Conservation (phyloP, 805 yeast species). For the Candida qinlingensis region DNA sequence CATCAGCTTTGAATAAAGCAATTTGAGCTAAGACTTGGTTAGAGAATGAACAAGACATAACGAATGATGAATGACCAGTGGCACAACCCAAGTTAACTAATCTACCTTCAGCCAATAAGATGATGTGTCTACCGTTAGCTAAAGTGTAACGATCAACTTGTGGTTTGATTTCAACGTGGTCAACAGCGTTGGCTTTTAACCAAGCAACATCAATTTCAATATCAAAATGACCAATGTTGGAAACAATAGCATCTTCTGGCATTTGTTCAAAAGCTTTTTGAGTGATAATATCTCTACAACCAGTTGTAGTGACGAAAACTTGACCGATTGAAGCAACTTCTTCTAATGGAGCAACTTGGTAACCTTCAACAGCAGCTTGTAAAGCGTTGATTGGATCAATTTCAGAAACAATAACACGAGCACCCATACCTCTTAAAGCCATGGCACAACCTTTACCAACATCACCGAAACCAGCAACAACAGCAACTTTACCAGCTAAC, state of each 20-base stretch:
- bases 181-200: slow-evolving; percentile 91
- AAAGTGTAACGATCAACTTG: slow-evolving; percentile 97
- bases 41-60: slow-evolving; percentile 99
- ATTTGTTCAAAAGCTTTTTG: slow-evolving; percentile 79
- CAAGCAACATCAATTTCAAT: slow-evolving; percentile 99
- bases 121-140: slow-evolving; percentile 85
- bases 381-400: slow-evolving; percentile 98
- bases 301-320: slow-evolving; percentile 98
- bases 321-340: slow-evolving; percentile 92
- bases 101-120: slow-evolving; percentile 98
- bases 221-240: slow-evolving; percentile 99
- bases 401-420: slow-evolving; percentile 95
- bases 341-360: slow-evolving; percentile 92
- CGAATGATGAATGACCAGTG: slow-evolving; percentile 98
- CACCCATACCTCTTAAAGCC: slow-evolving; percentile 99
- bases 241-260: slow-evolving; percentile 99
- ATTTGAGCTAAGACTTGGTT: slow-evolving; percentile 99
- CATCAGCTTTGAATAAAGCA: slow-evolving; percentile 88
- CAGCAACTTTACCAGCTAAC: slow-evolving; percentile 99
- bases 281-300: slow-evolving; percentile 97
- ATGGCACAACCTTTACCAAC: slow-evolving; percentile 99
- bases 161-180: slow-evolving; percentile 96
- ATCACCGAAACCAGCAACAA: slow-evolving; percentile 99
- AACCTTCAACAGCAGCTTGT: slow-evolving; percentile 99
- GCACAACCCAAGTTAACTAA: slow-evolving; percentile 99